Conservation (phyloP, 371 early-diverging fungal genomes). For the Parasitella parasitica region DNA sequence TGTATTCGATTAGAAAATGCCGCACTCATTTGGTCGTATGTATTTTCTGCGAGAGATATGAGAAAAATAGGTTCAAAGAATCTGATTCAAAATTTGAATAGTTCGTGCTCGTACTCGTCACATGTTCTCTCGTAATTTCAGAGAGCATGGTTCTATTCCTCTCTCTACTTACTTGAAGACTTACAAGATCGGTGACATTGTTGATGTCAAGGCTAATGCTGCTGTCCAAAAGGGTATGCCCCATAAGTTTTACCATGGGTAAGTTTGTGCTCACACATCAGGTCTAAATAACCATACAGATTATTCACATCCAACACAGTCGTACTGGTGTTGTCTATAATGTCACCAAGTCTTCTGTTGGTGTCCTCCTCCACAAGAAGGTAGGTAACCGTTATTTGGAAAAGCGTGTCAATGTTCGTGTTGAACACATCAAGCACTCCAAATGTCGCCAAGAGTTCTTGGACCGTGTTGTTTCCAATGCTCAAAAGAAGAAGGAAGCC, state of each 20-base stretch:
- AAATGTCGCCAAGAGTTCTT: slow-evolving; percentile 98
- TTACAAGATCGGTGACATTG: slow-evolving; percentile 86
- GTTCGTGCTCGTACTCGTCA: slow-evolving; percentile 88
- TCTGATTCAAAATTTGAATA: background rate
- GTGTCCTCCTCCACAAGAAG: slow-evolving; percentile 97
- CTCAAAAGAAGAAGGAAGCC: slow-evolving; percentile 77
- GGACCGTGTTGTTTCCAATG: slow-evolving; percentile 94
- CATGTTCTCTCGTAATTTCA: slow-evolving; percentile 96
- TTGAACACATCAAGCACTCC: slow-evolving; percentile 98
- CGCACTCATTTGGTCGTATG: slow-evolving; percentile 88
- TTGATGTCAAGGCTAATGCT: slow-evolving; percentile 44
- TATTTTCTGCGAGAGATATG: background rate
- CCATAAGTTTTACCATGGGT: slow-evolving; percentile 99
- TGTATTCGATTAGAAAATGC: slow-evolving; percentile 52
- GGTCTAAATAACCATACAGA: background rate
- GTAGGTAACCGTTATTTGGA: slow-evolving; percentile 97
- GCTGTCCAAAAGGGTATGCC: slow-evolving; percentile 99
- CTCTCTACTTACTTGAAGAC: slow-evolving; percentile 95
- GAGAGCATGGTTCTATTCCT: slow-evolving; percentile 87
- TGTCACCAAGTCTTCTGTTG: slow-evolving; percentile 96
- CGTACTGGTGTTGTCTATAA: slow-evolving; percentile 97
- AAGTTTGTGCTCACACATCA: slow-evolving; percentile 5
- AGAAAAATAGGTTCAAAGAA: background rate
- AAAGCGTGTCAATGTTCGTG: slow-evolving; percentile 97
- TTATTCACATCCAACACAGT: slow-evolving; percentile 45